Conservation (phyloP, 2,329 filamentous ascomycete species). For the Phaeosphaeriaceae sp. region DNA sequence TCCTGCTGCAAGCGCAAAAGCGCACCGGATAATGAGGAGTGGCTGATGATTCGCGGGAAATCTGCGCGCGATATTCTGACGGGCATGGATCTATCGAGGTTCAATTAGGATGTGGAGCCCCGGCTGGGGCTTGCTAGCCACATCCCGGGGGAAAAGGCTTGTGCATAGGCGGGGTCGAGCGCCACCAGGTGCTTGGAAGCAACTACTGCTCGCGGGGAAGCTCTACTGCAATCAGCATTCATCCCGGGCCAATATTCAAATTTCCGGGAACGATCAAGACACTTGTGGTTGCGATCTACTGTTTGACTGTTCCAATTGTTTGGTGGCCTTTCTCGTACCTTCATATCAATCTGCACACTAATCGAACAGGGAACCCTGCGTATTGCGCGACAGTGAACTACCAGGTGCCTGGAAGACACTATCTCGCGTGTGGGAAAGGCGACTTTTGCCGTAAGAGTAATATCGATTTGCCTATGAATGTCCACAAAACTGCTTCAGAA, state of each 20-base stretch:
- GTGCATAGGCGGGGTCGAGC: slow-evolving; percentile 26
- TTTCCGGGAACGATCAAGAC: background rate
- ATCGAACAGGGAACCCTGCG: background rate
- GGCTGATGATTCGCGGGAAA: slow-evolving; percentile 30
- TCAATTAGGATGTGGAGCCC: slow-evolving; percentile 28
- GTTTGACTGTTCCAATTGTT: background rate
- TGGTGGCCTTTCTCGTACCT: background rate
- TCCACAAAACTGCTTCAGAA: no score
- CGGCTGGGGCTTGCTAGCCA: slow-evolving; percentile 27
- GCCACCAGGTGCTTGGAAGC: slow-evolving; percentile 16
- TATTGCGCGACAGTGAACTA: background rate
- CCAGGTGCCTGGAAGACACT: background rate
- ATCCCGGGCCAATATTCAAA: background rate
- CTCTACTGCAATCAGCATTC: slow-evolving; percentile 22
- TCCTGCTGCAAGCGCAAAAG: background rate
- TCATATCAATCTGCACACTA: background rate
- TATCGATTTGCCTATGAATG: background rate
- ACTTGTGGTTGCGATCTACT: background rate
- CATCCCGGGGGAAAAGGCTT: slow-evolving; percentile 21
- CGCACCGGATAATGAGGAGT: slow-evolving; percentile 9
- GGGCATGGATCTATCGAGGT: slow-evolving; percentile 19
- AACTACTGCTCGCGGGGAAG: slow-evolving; percentile 13
- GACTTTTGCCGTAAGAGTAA: background rate
- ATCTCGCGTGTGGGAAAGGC: background rate
- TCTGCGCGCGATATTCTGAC: slow-evolving; percentile 17